These are phyloP conservation scores for Davidsoniella virescens DNA, from an alignment of 2,329 filamentous ascomycete species.

Conservation along the genomic window DNA sequence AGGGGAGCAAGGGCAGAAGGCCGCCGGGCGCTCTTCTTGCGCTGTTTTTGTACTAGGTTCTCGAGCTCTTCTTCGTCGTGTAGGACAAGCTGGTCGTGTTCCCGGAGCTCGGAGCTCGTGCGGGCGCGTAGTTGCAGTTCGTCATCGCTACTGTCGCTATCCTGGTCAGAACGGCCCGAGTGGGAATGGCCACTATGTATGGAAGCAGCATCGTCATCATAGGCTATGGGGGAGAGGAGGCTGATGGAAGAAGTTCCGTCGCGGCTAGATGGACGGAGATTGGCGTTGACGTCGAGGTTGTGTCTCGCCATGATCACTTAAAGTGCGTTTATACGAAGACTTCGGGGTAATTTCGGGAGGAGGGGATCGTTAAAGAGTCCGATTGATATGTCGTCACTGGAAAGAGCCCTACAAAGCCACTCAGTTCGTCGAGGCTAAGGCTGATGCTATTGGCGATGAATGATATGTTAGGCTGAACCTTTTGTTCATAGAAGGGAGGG, in stretches of 20 bases:
- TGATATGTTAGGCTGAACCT: too few species aligned
- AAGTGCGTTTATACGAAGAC: too few species aligned
- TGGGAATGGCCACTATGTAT: conserved; percentile 30
- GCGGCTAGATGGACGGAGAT: not conserved
- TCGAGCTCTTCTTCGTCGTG: conserved; percentile 62
- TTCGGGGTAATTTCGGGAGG: too few species aligned
- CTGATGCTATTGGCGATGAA: too few species aligned
- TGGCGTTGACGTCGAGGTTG: not conserved
- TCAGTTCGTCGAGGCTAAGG: too few species aligned
- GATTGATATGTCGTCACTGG: too few species aligned
- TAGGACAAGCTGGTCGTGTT: conserved; percentile 53
- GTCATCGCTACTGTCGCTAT: conserved; percentile 63
- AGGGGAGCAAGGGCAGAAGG: conserved; percentile 31
- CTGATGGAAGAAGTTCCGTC: not conserved
- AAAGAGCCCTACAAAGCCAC: too few species aligned
- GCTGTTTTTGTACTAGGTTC: conserved; percentile 33
- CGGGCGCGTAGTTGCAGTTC: conserved; percentile 47
- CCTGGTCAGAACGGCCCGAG: conserved; percentile 45
- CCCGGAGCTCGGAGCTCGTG: conserved; percentile 52
- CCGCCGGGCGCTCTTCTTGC: conserved; percentile 30
- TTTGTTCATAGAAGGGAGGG: too few species aligned
- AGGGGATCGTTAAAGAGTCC: too few species aligned
- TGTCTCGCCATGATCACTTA: not conserved
- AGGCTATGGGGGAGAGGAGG: conserved; percentile 45
- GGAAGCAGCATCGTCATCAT: conserved; percentile 54